Base-by-base conservation (phyloP, 2,329 filamentous ascomycete species). In the Drechslerella stenobrocha region DNA sequence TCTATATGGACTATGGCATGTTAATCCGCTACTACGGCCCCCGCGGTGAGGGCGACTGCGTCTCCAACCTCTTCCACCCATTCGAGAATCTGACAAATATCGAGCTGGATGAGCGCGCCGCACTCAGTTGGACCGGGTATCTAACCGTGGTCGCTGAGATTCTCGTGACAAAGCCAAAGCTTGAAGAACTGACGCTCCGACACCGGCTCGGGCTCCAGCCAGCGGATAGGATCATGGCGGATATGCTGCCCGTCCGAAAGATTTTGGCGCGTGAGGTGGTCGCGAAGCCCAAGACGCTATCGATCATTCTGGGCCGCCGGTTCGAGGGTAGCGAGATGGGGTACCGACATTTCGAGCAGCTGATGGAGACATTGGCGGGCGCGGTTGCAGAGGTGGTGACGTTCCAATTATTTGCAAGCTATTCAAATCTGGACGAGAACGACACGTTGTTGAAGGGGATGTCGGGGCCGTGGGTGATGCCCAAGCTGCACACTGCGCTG, bases 1-100 rank as follows among this genome's bases (percentile, higher is more conserved):
- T 58, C 23, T 65, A 58, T 28, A 58, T 50, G 24, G 60, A 65
- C n/a, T 52, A 52, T 47, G 60, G 42, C 11, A n/a, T 65, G n/a
- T 20, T 65, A 13, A 65, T 53, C 7, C 52, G 60, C 2, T 58
- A 53, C 42, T 65, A 65, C 15, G 60, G 52, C 2, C 23, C 48
- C 4, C 37, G 24, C 7, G 32, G 48, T 7, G 3, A 57, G 1
- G 60, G 60, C 8, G 53, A 58, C 18, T 32, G 6, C 1, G 58
- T 58, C 28, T 32, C 53, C 15, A 53, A 26, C 9, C n/a, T 65
- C 11, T 65, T 65, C 24, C 18, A 48, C 26, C 53, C 52, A 1
- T 65, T 65, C 22, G 35, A 53, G 5, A 58, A 52, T 15, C 42
- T 65, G 26, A 30, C 15, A 8, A 40, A 18, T 2, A 52, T 65